Percentiles rank a stretch among this genome's conserved stretches.
These are phyloP conservation scores for Tremella fuciformis DNA, from an alignment of 768 basidiomycete species.

Conservation along the genomic window DNA sequence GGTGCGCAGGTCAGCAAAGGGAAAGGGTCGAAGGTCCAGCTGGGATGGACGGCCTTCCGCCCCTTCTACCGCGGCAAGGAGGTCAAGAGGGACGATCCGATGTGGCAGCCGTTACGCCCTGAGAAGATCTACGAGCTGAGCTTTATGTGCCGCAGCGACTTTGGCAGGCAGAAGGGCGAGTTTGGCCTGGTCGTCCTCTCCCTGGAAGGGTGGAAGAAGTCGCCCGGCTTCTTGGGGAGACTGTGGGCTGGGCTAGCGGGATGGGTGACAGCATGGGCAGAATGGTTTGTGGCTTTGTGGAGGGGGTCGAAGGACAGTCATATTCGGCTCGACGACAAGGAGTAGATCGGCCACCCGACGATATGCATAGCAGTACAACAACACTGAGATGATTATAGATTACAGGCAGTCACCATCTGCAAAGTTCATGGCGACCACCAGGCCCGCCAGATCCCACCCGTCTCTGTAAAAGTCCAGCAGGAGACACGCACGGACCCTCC, in stretches of 20 bases:
- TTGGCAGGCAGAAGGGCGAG: slow-evolving; percentile 51
- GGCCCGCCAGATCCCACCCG: slow-evolving; percentile 21
- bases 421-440: slow-evolving; percentile 40
- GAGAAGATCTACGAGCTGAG: slow-evolving; percentile 46
- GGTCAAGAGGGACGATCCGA: slow-evolving; percentile 30
- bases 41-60: slow-evolving; percentile 45
- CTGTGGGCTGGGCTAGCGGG: slow-evolving; percentile 10
- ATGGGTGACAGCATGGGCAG: slow-evolving; percentile 12
- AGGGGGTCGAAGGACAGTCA: not conserved
- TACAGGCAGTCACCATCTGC: slow-evolving; percentile 1
- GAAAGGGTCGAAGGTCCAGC: slow-evolving; percentile 6
- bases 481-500: slow-evolving; percentile 23
- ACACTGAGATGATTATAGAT: not conserved
- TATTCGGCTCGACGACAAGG: slow-evolving; percentile 10
- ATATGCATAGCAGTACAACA: not conserved
- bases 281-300: slow-evolving; percentile 1
- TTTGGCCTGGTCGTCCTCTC: slow-evolving; percentile 46
- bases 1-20: too few species aligned
- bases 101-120: slow-evolving; percentile 40
- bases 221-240: slow-evolving; percentile 2
- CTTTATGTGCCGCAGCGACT: slow-evolving; percentile 52
- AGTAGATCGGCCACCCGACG: not conserved
- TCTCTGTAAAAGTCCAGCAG: slow-evolving; percentile 41
- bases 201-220: slow-evolving; percentile 18
- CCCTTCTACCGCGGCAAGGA: slow-evolving; percentile 50